Percentiles rank a stretch among this genome's conserved stretches.
Evolutionary conservation across 352 stramenopile species (phyloP).

Genomic region (Pythium apleroticum): DNA sequence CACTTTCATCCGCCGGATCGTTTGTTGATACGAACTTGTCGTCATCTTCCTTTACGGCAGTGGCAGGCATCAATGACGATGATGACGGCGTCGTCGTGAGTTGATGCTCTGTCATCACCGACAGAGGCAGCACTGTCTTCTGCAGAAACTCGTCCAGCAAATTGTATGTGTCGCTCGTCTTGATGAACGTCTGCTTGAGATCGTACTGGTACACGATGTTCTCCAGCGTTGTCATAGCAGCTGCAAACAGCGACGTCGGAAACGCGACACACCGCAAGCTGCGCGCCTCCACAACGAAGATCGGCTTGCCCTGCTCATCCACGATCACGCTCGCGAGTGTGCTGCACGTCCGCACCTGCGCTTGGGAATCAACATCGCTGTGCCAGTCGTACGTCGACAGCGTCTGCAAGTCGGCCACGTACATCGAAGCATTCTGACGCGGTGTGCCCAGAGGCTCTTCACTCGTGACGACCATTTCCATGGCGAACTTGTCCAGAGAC

Average conservation of each 20-base stretch:
- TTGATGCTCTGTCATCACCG: conserved; percentile 30
- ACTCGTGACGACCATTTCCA: conserved; percentile 44
- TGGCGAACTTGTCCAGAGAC: conserved; percentile 44
- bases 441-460: conserved; percentile 20
- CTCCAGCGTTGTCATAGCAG: conserved; percentile 55
- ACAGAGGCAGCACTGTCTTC: conserved; percentile 31
- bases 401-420: conserved; percentile 46
- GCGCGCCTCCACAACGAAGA: conserved; percentile 63
- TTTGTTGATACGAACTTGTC: neutral
- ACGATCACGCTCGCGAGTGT: conserved; percentile 38
- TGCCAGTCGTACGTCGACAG: conserved; percentile 38
- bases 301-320: conserved; percentile 46
- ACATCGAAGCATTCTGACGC: conserved; percentile 32
- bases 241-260: conserved; percentile 55
- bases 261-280: conserved; percentile 42
- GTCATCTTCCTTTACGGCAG: conserved; percentile 8
- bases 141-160: conserved; percentile 44
- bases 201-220: conserved; percentile 72
- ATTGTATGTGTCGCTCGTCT: conserved; percentile 30
- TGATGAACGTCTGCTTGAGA: conserved; percentile 39
- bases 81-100: conserved; percentile 18
- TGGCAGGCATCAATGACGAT: conserved; percentile 11
- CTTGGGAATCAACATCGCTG: conserved; percentile 46
- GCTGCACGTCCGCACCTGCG: conserved; percentile 28
- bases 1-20: conserved; percentile 15